Base-by-base conservation (phyloP, 164 flowering plant species). In the Berberis vulgaris region DNA sequence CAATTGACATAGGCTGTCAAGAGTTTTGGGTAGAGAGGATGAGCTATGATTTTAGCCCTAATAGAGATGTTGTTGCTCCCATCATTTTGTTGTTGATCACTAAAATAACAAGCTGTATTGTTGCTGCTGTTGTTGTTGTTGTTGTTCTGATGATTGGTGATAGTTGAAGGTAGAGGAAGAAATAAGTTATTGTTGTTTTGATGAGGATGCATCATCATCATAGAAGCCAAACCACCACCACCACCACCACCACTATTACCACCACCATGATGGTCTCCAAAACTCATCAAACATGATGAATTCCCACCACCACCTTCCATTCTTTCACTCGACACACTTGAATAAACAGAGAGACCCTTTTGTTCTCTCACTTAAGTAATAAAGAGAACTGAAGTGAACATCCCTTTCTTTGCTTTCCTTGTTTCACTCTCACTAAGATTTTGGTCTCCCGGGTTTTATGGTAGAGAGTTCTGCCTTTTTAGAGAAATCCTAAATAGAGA, bases 31-130 rank as follows among this genome's bases (percentile, higher is more conserved):
- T 85, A 94, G 82, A 87, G 91, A 72, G 99, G 99, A 78, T 94
- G 99, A 80, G 91, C 75, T 88, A 91, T 89, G 81, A 95, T 89
- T 82, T 89, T 91, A 11, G 97, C 86, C 81, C 79, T 95, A 65
- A 83, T 70, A 69, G 87, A 73, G 63, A 76, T 61, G 47, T 59
- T 41, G 63, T 11, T 45, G 49, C 49, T 53, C 52, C 66, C 61
- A 13, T 26, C 10, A 6, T 52, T 4, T 39, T 65, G 12, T 47
- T 65, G 70, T 55, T 68, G 73, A 13, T 82, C 81, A 77, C 26
- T 80, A 78, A 71, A 71, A 62, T 74, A 72, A 66, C 60, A 50
- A 50, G 3, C 7, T 57, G 60, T 50, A 71, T 57, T 65, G 65
- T 60, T 60, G 72, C n/a, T 64, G 68, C 47, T 74, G 66, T 56